Evolutionary conservation across 2,329 filamentous ascomycete species (phyloP).

Genomic region (Xylaria sp.): DNA sequence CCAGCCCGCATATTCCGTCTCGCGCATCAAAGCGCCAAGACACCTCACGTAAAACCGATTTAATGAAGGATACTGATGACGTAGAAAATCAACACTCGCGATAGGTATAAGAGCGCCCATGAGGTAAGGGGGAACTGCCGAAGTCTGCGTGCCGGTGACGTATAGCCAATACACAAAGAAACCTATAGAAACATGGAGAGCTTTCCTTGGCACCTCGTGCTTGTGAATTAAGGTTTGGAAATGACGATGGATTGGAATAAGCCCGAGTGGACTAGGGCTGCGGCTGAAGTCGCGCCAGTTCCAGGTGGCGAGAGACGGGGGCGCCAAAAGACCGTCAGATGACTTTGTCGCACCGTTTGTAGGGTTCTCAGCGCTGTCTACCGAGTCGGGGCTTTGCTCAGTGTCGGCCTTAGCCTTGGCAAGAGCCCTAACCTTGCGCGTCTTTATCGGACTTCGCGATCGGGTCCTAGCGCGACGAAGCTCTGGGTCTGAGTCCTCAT

Average conservation of each 20-base stretch:
- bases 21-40: conserved; percentile 93
- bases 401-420: conserved; percentile 58
- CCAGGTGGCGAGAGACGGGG: conserved; percentile 70
- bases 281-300: conserved; percentile 90
- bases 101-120: conserved; percentile 86
- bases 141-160: conserved; percentile 78
- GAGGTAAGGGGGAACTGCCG: conserved; percentile 83
- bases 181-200: conserved; percentile 94
- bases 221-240: conserved; percentile 94
- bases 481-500: conserved; percentile 63
- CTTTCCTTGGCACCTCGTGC: conserved; percentile 95
- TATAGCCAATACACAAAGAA: conserved; percentile 93
- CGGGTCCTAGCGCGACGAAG: conserved; percentile 73
- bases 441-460: conserved; percentile 73
- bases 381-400: conserved; percentile 47
- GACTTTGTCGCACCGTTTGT: conserved; percentile 42
- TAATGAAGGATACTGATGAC: conserved; percentile 82
- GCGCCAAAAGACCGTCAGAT: conserved; percentile 76
- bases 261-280: conserved; percentile 88
- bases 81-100: conserved; percentile 80
- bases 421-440: conserved; percentile 63
- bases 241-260: conserved; percentile 94
- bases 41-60: conserved; percentile 88
- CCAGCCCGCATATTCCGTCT: conserved; percentile 92
- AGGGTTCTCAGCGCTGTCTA: conserved; percentile 40